Base-by-base conservation (phyloP, 768 basidiomycete species). In the Boletus vinaceobasis region DNA sequence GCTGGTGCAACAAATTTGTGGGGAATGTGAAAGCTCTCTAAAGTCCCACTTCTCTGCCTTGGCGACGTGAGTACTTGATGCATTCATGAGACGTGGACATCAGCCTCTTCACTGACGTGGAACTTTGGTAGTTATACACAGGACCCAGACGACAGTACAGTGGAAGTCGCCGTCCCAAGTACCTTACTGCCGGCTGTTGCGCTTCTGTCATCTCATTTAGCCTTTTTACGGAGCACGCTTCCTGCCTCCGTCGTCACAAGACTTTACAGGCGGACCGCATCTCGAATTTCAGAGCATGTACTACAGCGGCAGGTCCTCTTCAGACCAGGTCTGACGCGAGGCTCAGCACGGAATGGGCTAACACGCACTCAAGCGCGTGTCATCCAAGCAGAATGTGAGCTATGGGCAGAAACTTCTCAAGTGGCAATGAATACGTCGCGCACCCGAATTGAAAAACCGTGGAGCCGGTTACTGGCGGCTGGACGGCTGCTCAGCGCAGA, bases 351-450 rank as follows among this genome's bases (percentile, higher is more conserved):
- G 7, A 47, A 50, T 7, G 61, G 58, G 42, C 51, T 72, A 23
- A 60, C 66, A 33, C 67, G 57, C 5, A 21, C 51, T 4, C 87
- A 91, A 51, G 90, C 87, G 5, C 78, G 76, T 55, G 72, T 74
- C 21, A 77, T 96, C 21, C 75, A 75, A 21, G 79, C 80, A 1
- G 94, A 98, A 69, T 84, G 83, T 74, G 80, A 85, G 64, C 77
- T 92, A 45, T 93, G 94, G 93, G 78, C 87, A 6, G 88, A 91
- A 71, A 87, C 89, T 7, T 90, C 85, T 55, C 80, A 82, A 27
- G 71, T 74, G 21, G 86, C 84, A 2, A 71, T 93, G 37, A 66
- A 57, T n/a, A 61, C 60, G n/a, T 69, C 70, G 19, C 77, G 68
- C 60, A 74, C 70, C 49, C 79, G 84, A 17, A 79, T 87, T 1